Base-by-base conservation (phyloP, 345 rosid genomes). In the Eucalyptus dawsonii region DNA sequence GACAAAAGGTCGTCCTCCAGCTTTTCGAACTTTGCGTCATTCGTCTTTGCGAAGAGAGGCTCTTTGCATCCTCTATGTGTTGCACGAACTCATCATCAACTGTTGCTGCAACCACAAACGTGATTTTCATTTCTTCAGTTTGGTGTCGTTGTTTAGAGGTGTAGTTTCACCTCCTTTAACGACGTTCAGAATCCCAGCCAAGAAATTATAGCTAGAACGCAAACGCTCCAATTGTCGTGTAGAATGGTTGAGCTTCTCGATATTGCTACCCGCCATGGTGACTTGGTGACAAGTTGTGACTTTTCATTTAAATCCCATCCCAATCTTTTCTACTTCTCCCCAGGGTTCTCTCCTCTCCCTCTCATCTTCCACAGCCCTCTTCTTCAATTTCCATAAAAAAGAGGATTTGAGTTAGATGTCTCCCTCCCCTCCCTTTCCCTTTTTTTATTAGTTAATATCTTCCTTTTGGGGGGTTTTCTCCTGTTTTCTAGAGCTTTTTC, bases 401-500 rank as follows among this genome's bases (percentile, higher is more conserved):
- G 58, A 8, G 25, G 58, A 21, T 8, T 21, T 54, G 58, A 54
- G 58, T 54, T 54, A 54, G 5, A 54, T 54, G 0, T 54, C 58
- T 54, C 58, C 24, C 58, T 54, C 11, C 5, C 58, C 58, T 54
- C 58, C 0, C 58, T 8, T 54, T 54, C 10, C 2, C 5, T 8
- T 54, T 19, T 19, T 21, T 19, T 21, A 21, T 21, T 54, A 17
- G 1, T 9, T 54, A 11, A 54, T 54, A 7, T 53, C 21, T 21
- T 54, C 4, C 25, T 21, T 2, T 21, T 22, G 21, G 0, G 11
- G 0, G 25, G 1, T 54, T 3, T 54, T 9, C 24, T 54, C 60
- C 25, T 0, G 11, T 21, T 54, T 21, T 54, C 60, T 54, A 22
- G 25, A 54, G 11, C 58, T 19, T 54, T 54, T 54, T 54, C 10